Evolutionary conservation across 768 basidiomycete species (phyloP).

Genomic region (Russula foetens): DNA sequence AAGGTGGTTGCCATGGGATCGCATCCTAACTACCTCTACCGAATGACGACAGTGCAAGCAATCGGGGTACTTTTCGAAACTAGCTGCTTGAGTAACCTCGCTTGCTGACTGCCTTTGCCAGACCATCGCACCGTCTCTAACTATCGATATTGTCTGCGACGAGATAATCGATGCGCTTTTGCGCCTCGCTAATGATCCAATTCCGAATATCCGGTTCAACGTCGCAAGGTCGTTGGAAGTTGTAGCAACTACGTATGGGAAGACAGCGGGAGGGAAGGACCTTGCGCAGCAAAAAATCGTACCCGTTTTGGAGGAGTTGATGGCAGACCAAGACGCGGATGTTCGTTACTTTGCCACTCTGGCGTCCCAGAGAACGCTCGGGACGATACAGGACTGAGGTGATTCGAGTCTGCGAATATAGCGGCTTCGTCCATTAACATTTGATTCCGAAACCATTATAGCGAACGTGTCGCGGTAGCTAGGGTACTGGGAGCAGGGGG

Average conservation of each 20-base stretch:
- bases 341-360: slow-evolving; percentile 89
- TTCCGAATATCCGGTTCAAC: slow-evolving; percentile 99
- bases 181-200: slow-evolving; percentile 77
- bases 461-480: slow-evolving; percentile 9
- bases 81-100: neutral
- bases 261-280: slow-evolving; percentile 58
- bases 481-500: slow-evolving; percentile 21
- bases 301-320: slow-evolving; percentile 80
- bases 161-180: slow-evolving; percentile 82
- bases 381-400: slow-evolving; percentile 34
- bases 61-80: slow-evolving; percentile 65
- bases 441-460: neutral
- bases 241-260: slow-evolving; percentile 63
- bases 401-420: neutral
- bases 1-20: slow-evolving; percentile 96
- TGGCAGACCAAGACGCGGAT: slow-evolving; percentile 88
- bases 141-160: slow-evolving; percentile 70
- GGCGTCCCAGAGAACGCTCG: slow-evolving; percentile 55
- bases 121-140: slow-evolving; percentile 93
- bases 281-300: slow-evolving; percentile 67
- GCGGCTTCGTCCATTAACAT: neutral
- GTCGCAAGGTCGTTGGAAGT: slow-evolving; percentile 94
- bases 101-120: slow-evolving; percentile 27
- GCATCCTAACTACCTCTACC: slow-evolving; percentile 93
- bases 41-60: slow-evolving; percentile 98